Base-by-base conservation (phyloP, 2,329 filamentous ascomycete genomes). In the Thielaviopsis ethacetica region DNA sequence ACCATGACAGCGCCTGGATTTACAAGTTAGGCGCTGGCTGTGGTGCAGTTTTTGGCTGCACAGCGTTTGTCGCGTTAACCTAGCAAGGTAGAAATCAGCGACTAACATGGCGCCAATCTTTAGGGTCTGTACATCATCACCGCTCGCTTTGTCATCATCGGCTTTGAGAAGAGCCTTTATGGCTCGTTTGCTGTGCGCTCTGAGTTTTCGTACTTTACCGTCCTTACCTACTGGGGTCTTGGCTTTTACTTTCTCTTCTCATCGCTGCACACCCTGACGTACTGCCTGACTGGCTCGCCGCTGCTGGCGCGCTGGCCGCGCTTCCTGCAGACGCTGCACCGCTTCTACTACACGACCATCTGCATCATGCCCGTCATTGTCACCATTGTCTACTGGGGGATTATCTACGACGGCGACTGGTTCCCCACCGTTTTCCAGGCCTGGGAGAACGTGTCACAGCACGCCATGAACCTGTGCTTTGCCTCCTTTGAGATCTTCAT, bases 121-220 rank as follows among this genome's bases (percentile, higher is more conserved):
- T 68, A 78, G 76, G 69, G 74, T 61, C 66, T 88, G 62, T 95
- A 91, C 72, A 78, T 81, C 63, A 86, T 93, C 70, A 71, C 76
- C 24, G 81, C 82, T 13, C 77, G 85, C 60, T 76, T 93, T 72
- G 81, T 84, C 74, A 79, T 81, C 67, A 81, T 90, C 67, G 82
- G 75, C 62, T 87, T 79, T 76, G 72, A 80, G 13, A 41, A 41
- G 62, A 82, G 82, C 66, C 71, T 75, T 1, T 64, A 67, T 12
- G 72, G 72, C 62, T 72, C 76, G 54, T 77, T 76, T 67, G 63
- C 67, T 38, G 67, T 66, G 1, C 72, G 74, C 57, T 70, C 74
- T 53, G 78, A 77, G 53, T 93, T 94, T 73, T 88, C 83, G 65
- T 94, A 82, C 75, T 94, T 95, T 74, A 94, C 89, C 27, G 76